A percentile compares a stretch with the other conserved stretches of the same genome.
These are phyloP conservation scores for Annulohypoxylon moriforme DNA, from an alignment of 495 filamentous ascomycete genomes.

Conservation along the genomic window DNA sequence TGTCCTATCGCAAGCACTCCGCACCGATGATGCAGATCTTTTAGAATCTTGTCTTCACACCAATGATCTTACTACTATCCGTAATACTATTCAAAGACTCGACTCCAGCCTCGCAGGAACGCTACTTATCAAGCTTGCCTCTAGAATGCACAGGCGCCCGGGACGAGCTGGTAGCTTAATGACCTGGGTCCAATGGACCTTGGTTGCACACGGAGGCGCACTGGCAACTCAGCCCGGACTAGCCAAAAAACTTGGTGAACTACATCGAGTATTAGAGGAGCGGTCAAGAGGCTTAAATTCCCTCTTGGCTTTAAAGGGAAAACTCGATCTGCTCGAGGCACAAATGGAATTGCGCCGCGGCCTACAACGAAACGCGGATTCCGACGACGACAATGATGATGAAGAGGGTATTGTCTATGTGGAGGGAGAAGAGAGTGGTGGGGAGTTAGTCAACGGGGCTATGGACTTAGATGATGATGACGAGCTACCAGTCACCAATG, in stretches of 20 bases:
- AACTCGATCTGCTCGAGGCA: conserved; percentile 88
- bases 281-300: conserved; percentile 83
- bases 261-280: conserved; percentile 86
- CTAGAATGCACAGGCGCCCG: conserved; percentile 85
- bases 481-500: conserved; percentile 50
- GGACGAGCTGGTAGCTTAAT: conserved; percentile 92
- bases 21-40: conserved; percentile 86
- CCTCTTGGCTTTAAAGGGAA: conserved; percentile 88
- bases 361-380: conserved; percentile 58
- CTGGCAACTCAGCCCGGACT: conserved; percentile 83
- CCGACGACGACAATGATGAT: conserved; percentile 69
- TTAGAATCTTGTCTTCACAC: conserved; percentile 92
- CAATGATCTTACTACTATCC: conserved; percentile 76
- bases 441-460: conserved; percentile 56
- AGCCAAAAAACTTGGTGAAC: conserved; percentile 76
- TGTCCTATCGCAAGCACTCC: conserved; percentile 90
- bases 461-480: conserved; percentile 50
- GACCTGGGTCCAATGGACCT: conserved; percentile 94
- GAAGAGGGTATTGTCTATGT: conserved; percentile 88
- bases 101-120: conserved; percentile 82
- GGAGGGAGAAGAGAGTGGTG: conserved; percentile 75
- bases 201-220: conserved; percentile 94
- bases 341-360: conserved; percentile 82
- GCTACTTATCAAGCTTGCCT: conserved; percentile 84
- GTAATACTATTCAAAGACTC: conserved; percentile 87